Evolutionary conservation across 352 stramenopile genomes (phyloP).

Genomic region (Globisporangium cederbergense): DNA sequence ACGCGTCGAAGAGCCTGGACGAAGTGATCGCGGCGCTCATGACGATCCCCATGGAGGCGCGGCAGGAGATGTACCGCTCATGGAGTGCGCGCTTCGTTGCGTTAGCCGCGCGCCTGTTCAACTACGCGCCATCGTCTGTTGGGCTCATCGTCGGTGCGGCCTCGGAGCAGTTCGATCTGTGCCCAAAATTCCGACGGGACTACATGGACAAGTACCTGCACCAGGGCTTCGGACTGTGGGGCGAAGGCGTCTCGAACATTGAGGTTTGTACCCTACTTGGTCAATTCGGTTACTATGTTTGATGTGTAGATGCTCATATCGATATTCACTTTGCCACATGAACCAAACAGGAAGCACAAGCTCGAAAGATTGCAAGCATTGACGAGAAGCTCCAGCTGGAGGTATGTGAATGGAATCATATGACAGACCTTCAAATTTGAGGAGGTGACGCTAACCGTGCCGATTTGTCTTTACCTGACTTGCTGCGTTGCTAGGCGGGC

Average conservation of each 20-base stretch:
- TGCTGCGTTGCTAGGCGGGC: slow-evolving; percentile 28
- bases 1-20: slow-evolving; percentile 52
- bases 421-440: background rate
- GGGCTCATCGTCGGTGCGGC: slow-evolving; percentile 64
- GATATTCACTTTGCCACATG: background rate
- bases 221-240: slow-evolving; percentile 76
- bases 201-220: slow-evolving; percentile 83
- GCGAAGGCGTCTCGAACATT: slow-evolving; percentile 36
- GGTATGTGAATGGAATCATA: slow-evolving; percentile 19
- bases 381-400: slow-evolving; percentile 55
- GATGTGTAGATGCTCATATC: background rate
- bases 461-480: background rate
- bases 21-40: slow-evolving; percentile 71
- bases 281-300: no score
- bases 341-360: slow-evolving; percentile 55
- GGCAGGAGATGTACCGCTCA: slow-evolving; percentile 84
- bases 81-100: slow-evolving; percentile 78
- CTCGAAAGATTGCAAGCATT: slow-evolving; percentile 65
- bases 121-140: slow-evolving; percentile 67
- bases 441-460: background rate
- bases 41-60: slow-evolving; percentile 77
- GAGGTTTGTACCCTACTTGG: slow-evolving; percentile 15
- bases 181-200: slow-evolving; percentile 52
- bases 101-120: slow-evolving; percentile 70
- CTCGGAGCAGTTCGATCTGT: slow-evolving; percentile 75